Evolutionary conservation across 208 protist genomes (phyloP).

Genomic region (Acanthamoeba rhysodes): DNA sequence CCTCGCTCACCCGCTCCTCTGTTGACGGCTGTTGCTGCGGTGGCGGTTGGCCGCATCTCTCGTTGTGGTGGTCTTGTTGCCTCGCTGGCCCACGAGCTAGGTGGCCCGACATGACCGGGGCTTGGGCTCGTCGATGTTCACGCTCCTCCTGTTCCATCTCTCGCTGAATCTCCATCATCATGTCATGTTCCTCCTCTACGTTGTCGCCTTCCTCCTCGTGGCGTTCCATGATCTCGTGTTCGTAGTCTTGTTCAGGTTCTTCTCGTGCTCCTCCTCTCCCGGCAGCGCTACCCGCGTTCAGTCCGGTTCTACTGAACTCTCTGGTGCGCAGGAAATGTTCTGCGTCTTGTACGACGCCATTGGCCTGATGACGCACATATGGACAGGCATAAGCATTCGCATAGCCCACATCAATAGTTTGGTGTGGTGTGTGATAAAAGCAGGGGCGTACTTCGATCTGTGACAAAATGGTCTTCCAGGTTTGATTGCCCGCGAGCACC

Average conservation of each 20-base stretch:
- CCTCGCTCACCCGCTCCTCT: not conserved
- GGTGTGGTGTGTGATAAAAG: not conserved
- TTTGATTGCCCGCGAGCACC: constrained; percentile 70
- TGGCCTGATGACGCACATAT: not conserved
- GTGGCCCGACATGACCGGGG: too few relatives aligned
- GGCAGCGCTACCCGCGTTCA: not conserved
- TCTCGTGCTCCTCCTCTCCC: not conserved
- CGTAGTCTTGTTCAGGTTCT: not conserved
- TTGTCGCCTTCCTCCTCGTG: not conserved
- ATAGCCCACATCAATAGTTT: not conserved
- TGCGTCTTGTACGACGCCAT: constrained; percentile 32
- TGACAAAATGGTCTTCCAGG: constrained; percentile 79
- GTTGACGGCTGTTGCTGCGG: not conserved
- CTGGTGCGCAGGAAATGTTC: constrained; percentile 31
- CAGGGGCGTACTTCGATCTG: constrained; percentile 2
- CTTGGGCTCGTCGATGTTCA: not conserved
- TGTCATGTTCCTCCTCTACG: constrained; percentile 8
- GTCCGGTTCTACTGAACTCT: not conserved
- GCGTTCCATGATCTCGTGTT: not conserved
- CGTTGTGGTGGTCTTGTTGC: not conserved
- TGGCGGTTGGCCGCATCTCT: not conserved
- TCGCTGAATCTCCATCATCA: constrained; percentile 1
- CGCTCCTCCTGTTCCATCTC: constrained; percentile 51
- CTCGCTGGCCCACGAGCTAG: too few relatives aligned
- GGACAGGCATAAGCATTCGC: not conserved